Conservation (phyloP, 1,284 basidiomycete species). For the Trichosporon faecale region DNA sequence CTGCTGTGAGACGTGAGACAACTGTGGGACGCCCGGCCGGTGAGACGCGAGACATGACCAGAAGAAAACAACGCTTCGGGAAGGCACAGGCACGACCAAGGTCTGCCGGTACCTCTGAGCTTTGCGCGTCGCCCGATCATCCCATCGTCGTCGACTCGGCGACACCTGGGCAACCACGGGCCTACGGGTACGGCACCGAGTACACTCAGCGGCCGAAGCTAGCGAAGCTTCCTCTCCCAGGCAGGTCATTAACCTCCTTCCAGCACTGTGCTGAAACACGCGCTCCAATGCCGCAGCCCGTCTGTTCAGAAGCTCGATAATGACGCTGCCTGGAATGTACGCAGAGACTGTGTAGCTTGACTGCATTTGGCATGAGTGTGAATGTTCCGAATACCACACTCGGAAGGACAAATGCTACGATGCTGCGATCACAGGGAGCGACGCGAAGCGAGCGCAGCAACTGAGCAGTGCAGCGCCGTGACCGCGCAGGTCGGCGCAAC, state of each 20-base stretch:
- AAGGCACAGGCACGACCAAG: not conserved
- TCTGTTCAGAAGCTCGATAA: not conserved
- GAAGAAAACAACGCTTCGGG: not conserved
- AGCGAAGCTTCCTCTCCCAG: not conserved
- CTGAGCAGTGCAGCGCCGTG: no score
- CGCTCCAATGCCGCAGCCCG: not conserved
- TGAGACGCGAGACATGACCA: no score
- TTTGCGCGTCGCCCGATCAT: not conserved
- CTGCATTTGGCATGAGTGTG: not conserved
- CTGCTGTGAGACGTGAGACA: not conserved
- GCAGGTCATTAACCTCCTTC: not conserved
- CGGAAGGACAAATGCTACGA: not conserved
- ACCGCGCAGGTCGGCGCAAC: no score
- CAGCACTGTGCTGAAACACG: not conserved
- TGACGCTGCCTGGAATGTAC: not conserved
- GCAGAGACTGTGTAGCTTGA: not conserved
- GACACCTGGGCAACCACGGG: not conserved
- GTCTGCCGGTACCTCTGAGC: not conserved
- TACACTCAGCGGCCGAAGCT: not conserved
- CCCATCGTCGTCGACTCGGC: not conserved
- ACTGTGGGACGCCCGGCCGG: no score
- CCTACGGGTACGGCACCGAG: not conserved
- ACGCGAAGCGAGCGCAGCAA: no score
- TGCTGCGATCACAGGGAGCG: not conserved
- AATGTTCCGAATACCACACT: not conserved